phyloP scores from a whole-genome alignment of 768 basidiomycete species.

The Exsudoporus frostii region DNA sequence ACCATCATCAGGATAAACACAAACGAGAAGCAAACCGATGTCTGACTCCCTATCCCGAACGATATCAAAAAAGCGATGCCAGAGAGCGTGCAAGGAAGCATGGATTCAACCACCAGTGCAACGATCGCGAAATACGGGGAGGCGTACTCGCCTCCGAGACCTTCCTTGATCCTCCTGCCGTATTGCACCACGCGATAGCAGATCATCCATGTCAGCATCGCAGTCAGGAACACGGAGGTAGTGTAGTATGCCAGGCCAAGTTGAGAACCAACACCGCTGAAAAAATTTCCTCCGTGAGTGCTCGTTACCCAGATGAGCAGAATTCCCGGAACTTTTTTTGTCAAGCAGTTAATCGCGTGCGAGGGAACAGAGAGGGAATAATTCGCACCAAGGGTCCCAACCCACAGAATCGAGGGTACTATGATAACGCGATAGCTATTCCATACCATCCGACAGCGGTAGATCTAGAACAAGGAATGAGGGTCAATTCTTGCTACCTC shows the following conservation, averaged over 20 bases:
- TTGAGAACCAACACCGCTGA: neutral
- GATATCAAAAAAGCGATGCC: neutral
- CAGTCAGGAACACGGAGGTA: neutral
- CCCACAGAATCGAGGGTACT: no score
- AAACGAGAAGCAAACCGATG: neutral
- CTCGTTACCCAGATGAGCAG: neutral
- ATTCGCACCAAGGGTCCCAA: no score
- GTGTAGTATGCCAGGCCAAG: neutral
- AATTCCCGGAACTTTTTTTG: no score
- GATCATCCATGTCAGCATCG: neutral
- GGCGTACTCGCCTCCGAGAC: neutral
- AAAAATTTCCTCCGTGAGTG: neutral
- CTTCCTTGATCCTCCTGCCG: neutral
- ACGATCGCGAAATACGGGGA: neutral
- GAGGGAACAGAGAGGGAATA: neutral
- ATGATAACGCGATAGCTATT: no score
- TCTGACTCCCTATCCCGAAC: neutral
- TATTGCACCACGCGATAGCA: neutral
- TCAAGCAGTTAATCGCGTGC: neutral
- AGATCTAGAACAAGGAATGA: no score
- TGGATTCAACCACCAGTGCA: neutral
- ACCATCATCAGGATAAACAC: neutral
- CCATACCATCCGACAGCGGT: no score
- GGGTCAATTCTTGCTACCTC: no score
- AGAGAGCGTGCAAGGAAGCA: neutral